Base-by-base conservation (phyloP, 2,329 filamentous ascomycete genomes). In the Sphaerulina musiva region DNA sequence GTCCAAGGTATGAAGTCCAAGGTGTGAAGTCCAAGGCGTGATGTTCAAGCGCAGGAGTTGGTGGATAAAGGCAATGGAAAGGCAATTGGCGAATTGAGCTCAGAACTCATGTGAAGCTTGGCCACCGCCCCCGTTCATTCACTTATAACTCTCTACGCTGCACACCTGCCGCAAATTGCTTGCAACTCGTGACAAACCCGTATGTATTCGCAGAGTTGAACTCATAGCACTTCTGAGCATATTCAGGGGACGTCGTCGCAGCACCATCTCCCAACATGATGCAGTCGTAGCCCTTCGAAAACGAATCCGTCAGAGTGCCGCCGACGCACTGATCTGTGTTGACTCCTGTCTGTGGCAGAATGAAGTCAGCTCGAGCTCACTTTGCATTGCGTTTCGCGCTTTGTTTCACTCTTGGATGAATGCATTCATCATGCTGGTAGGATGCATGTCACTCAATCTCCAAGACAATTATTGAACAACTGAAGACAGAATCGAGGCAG, bases 261-360 rank as follows among this genome's bases (percentile, higher is more conserved):
- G 75, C 77, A 32, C 76, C 78, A 62, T 83, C 80, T n/a, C 73
- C 73, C 11, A 83, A 60, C 61, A 82, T 63, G 20, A 83, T 67
- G 59, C 77, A 79, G 62, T 82, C 78, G 43, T 62, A 82, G 0
- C 80, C 80, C 56, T 73, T 74, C 59, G 74, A 77, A 59, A 78
- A 80, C 2, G 76, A 78, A 68, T 84, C 79, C 46, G 73, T 70
- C 54, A 82, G 67, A 11, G 78, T 82, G 1, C 78, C 78, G 20
- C 77, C 71, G 6, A 84, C 80, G 62, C 80, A 83, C 63, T 82
- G 80, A 66, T 84, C 80, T 2, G 80, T 82, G 62, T 84, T 83
- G 10, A 82, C 80, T 0, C 81, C 80, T 1, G 77, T 69, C 48
- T 51, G 20, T 29, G 26, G 26, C 6, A 14, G 8, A 26, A 11